Conservation (phyloP, 2,329 filamentous ascomycete species). For the Xylariaceae sp. region DNA sequence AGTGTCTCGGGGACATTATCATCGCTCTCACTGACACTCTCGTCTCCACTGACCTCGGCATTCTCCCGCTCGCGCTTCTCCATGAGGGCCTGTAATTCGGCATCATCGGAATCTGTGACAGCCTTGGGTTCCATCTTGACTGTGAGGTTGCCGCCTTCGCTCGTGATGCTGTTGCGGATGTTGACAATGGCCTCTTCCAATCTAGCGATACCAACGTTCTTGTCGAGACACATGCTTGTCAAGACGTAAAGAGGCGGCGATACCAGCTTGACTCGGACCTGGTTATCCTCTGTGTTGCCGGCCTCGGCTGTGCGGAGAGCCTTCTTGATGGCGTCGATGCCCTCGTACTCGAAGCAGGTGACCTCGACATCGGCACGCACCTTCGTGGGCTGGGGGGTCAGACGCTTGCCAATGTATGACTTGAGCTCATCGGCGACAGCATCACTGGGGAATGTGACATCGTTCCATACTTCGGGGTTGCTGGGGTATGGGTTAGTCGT, state of each 20-base stretch:
- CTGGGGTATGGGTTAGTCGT: conserved; percentile 37
- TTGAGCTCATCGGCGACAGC: conserved; percentile 84
- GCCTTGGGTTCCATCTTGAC: conserved; percentile 99
- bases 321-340: conserved; percentile 95
- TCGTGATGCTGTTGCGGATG: conserved; percentile 76
- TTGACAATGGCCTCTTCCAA: conserved; percentile 87
- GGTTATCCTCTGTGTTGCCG: conserved; percentile 84
- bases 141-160: conserved; percentile 71
- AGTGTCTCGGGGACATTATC: conserved; percentile 67
- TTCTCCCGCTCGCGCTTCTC: conserved; percentile 99
- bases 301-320: conserved; percentile 89
- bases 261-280: conserved; percentile 98
- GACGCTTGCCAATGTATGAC: conserved; percentile 92
- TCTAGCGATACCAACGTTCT: conserved; percentile 75
- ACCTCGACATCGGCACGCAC: conserved; percentile 97
- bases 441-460: conserved; percentile 82
- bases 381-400: conserved; percentile 98
- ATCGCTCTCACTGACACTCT: conserved; percentile 92
- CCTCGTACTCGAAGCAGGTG: conserved; percentile 92
- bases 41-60: conserved; percentile 94
- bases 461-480: conserved; percentile 94
- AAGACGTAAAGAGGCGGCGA: conserved; percentile 95
- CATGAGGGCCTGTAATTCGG: conserved; percentile 95
- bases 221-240: conserved; percentile 93
- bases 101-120: conserved; percentile 97